Evolutionary conservation across 2,329 filamentous ascomycete genomes (phyloP), one percentile per base, ranked within the genome.

Genomic region (Trichoderma polysporum): DNA sequence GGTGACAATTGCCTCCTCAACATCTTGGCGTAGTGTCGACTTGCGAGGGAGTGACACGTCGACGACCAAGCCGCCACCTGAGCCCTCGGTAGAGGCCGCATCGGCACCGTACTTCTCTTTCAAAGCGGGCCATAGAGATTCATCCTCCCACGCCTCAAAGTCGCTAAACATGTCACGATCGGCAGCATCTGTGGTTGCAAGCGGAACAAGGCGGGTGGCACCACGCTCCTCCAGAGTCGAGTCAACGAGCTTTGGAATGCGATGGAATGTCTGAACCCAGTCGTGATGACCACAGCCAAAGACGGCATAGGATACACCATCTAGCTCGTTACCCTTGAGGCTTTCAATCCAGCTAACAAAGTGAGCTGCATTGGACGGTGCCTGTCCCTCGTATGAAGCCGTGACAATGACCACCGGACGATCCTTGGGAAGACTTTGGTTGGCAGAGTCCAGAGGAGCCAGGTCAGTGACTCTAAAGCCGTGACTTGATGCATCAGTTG

Each of bases 311-410:
- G 84, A 80, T 0, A 90, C 84, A 8, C 82, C 84, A 9, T 85
- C 79, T 25, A 91, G 74, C 59, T 84, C 80, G 3, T 83, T 78
- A 9, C 78, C 82, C 65, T 84, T 79, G 12, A 85, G 78, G 13
- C 73, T 79, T 70, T 87, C 81, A 6, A 93, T 76, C 91, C 91
- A 93, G 19, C 83, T 79, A 27, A 89, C 84, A 71, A 93, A 93
- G 57, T 86, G 83, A 0, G 80, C 83, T 0, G 91, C 91, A 69
- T 94, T 93, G 68, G 92, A 89, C 0, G 90, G 86, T 0, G 91
- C 89, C 64, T 91, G 83, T 0, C 91, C 91, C 72, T 94, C 91
- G 71, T 93, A 94, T 1, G 87, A 89, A 0, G 91, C 85, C 0
- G 88, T 88, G 69, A 94, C 83, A 57, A 93, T 83, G 27, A 92